Evolutionary conservation across 345 rosid genomes (phyloP), one percentile per base, ranked within the genome.

Genomic region (Acer negundo): DNA sequence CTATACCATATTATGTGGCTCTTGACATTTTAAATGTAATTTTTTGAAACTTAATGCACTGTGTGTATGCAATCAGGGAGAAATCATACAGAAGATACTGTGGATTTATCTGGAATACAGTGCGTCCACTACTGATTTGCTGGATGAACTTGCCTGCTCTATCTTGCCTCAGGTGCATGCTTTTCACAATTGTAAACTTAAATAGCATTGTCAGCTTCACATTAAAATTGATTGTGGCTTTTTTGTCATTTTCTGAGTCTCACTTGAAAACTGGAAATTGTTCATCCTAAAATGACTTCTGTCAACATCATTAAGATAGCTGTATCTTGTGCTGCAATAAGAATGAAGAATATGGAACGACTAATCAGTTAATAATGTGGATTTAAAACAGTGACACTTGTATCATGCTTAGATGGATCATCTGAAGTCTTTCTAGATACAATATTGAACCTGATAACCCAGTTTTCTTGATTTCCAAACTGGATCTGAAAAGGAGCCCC

Each of bases 121-220:
- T 77, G 89, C 85, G 62, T 87, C 91, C 70, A 86, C 92, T 72
- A 80, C 86, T 47, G 87, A 89, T 79, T 83, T 89, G 86, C 83
- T 94, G 11, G 79, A 88, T 81, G 93, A 94, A 63, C 88, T 94
- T 80, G 90, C 97, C 44, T 89, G 92, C 86, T 83, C 84, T 56
- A 71, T 87, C 77, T 89, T 94, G 79, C 93, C 95, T 0, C 87
- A 88, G 97, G 98, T 92, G 76, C 72, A 22, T 62, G 67, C 53
- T 53, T 56, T 55, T 75, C 24, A 19, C 56, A 74, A 46, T 26
- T 47, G 56, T 63, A 26, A 62, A 62, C n/a, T 28, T n/a, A 44
- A 28, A 16, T 28, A 70, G 3, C 26, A n/a, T 28, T 70, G 38
- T 51, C 7, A 16, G 62, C 42, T 73, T 62, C 19, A 72, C 62